Conservation (phyloP, 306 rosid species). For the Canavalia gladiata region DNA sequence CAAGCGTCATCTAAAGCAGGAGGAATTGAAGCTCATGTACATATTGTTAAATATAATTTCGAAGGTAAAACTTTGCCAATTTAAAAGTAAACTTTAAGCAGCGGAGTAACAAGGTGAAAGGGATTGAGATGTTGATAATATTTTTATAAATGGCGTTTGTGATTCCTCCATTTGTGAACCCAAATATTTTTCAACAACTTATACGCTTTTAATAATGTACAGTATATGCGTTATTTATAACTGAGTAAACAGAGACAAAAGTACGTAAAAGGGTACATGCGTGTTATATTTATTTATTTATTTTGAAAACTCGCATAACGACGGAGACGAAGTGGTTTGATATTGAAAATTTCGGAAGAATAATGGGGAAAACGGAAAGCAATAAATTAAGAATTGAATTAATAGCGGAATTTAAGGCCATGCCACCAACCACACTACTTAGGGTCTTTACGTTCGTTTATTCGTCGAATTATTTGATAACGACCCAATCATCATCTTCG, state of each 20-base stretch:
- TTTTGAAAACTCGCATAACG: constrained; percentile 27
- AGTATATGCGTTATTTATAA: neutral
- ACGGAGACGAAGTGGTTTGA: constrained; percentile 44
- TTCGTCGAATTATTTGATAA: constrained; percentile 39
- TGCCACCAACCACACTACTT: constrained; percentile 51
- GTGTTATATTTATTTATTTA: constrained; percentile 14
- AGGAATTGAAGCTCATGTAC: neutral
- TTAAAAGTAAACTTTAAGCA: constrained; percentile 13
- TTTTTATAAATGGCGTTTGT: neutral
- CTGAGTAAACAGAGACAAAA: neutral
- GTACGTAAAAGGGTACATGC: neutral
- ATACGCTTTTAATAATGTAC: neutral
- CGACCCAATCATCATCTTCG: constrained; percentile 44
- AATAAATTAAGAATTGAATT: constrained; percentile 33
- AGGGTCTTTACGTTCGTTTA: constrained; percentile 43
- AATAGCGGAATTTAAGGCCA: constrained; percentile 53
- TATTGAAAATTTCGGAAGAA: neutral
- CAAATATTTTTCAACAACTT: neutral
- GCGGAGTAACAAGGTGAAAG: neutral
- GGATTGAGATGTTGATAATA: neutral
- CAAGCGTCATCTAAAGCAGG: neutral
- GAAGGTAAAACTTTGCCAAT: constrained; percentile 2
- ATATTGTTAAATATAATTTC: neutral
- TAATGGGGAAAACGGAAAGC: constrained; percentile 25
- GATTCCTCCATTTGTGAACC: neutral